A percentile compares a stretch with the other conserved stretches of the same genome.
Evolutionary conservation across 73 alveolate genomes (phyloP).

Genomic region (Paramecium biaurelia): DNA sequence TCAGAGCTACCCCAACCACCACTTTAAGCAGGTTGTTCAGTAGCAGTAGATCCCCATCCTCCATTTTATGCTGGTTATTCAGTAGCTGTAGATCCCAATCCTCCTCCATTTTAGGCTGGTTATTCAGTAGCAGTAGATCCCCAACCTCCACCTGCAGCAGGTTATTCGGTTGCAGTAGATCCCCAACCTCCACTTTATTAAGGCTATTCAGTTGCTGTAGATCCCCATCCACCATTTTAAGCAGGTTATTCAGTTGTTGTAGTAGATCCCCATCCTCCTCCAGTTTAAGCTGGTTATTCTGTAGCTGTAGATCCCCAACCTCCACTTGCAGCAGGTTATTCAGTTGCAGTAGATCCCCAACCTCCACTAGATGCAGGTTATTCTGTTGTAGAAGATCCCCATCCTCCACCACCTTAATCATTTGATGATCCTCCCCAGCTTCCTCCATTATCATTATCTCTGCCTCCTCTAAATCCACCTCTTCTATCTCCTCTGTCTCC

Average conservation of each 20-base stretch:
- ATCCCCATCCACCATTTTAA: background rate
- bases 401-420: slow-evolving; percentile 29
- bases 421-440: background rate
- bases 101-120: background rate
- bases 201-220: background rate
- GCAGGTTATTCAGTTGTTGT: background rate
- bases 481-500: slow-evolving; percentile 27
- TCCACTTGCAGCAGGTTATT: background rate
- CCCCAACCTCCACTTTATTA: background rate
- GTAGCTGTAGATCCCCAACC: background rate
- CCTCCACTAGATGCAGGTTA: background rate
- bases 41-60: background rate
- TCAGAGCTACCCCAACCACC: background rate
- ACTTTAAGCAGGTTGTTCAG: background rate
- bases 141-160: background rate
- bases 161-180: background rate
- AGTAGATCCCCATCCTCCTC: background rate
- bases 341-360: background rate
- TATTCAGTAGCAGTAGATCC: background rate
- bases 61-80: background rate
- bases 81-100: background rate
- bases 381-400: background rate
- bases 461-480: slow-evolving; percentile 32
- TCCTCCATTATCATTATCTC: slow-evolving; percentile 4
- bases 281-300: background rate